Base-by-base conservation (phyloP, 805 yeast genomes). In the Barnettozyma wickerhamii region DNA sequence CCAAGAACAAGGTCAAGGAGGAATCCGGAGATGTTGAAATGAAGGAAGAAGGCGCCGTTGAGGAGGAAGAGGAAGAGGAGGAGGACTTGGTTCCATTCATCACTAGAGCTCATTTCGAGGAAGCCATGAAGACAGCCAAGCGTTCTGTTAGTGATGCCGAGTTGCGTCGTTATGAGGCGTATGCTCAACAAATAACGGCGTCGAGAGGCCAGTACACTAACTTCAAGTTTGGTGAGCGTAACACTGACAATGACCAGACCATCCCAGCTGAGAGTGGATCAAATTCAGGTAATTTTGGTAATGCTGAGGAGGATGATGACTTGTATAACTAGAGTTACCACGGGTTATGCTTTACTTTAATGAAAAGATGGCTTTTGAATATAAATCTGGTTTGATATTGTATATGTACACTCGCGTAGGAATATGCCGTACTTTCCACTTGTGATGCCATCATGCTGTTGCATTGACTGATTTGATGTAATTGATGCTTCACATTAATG, bases 91-190 rank as follows among this genome's bases (percentile, higher is more conserved):
- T 93, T 53, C 99, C 99, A 58, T 93, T 66, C 65, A 91, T 93
- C 58, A 86, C 96, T 23, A 85, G 84, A 61, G 83, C 82, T 38
- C 99, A 93, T 65, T 89, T 93, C 57, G 96, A 93, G 68, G 98
- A 93, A 73, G 99, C 99, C 35, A 93, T 93, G 99, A 90, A 91
- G 81, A 89, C 98, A 2, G 99, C 99, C 40, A 84, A 89, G 68
- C 85, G 98, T 58, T 90, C 97, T 42, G 99, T 93, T 36, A 82
- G 95, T 30, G 98, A 95, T 60, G 86, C 96, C 29, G 99, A 93
- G 68, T 76, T 93, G 60, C 93, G 99, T 69, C 90, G 99, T 69
- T 93, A 93, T 65, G 99, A 93, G 71, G 95, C 98, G 7, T 93
- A 91, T 59, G 95, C 96, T 38, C 96, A 91, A 68, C 96, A 91